Percentiles rank a stretch among this genome's conserved stretches.
These are phyloP conservation scores for Coelastrella sp. DNA, from an alignment of 139 green algal species.

Conservation along the genomic window DNA sequence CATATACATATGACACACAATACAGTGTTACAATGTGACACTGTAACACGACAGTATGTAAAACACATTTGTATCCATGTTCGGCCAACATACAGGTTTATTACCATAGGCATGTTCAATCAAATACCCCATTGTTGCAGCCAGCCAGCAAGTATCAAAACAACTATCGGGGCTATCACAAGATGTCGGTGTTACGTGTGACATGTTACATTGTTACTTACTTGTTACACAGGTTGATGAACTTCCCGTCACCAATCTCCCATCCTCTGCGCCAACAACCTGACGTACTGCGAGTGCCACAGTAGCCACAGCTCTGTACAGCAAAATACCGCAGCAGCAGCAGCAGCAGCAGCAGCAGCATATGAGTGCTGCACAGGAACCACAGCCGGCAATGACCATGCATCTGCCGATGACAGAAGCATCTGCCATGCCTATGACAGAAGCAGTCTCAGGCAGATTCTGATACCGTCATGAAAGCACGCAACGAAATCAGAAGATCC, in stretches of 20 bases:
- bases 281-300: constrained; percentile 29
- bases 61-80: too few species aligned
- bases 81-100: too few species aligned
- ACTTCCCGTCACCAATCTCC: not conserved
- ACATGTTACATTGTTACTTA: not conserved
- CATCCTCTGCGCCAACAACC: constrained; percentile 33
- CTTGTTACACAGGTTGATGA: constrained; percentile 43
- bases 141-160: too few species aligned
- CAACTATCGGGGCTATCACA: too few species aligned
- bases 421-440: not conserved
- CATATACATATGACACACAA: not conserved
- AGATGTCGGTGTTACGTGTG: not conserved
- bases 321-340: not conserved
- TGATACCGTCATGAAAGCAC: too few species aligned
- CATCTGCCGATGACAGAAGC: not conserved
- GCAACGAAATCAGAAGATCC: too few species aligned
- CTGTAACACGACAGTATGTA: too few species aligned
- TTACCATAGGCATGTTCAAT: too few species aligned
- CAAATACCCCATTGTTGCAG: too few species aligned
- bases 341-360: too few species aligned
- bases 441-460: not conserved
- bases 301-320: constrained; percentile 16
- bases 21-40: not conserved
- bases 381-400: not conserved
- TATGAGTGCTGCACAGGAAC: not conserved